These are phyloP conservation scores for Dothistroma pini DNA, from an alignment of 2,329 filamentous ascomycete genomes.

Conservation along the genomic window DNA sequence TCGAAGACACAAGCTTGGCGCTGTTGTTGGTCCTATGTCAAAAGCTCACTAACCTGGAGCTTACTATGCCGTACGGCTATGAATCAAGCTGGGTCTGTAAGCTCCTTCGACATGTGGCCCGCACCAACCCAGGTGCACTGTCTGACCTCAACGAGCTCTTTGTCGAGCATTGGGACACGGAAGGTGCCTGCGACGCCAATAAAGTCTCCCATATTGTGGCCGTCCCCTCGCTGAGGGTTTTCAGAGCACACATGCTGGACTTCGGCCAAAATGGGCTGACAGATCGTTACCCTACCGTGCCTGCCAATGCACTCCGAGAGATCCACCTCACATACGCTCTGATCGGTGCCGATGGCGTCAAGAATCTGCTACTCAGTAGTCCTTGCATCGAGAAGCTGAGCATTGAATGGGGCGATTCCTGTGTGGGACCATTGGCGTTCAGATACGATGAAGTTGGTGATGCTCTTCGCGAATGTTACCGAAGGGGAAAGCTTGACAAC, in stretches of 20 bases:
- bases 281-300: background rate
- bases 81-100: background rate
- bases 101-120: background rate
- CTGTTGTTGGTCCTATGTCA: background rate
- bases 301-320: background rate
- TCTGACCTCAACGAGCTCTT: background rate
- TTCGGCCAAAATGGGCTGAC: background rate
- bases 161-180: conserved; percentile 3
- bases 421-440: background rate
- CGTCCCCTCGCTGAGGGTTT: background rate
- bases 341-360: background rate
- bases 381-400: background rate
- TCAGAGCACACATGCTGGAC: background rate
- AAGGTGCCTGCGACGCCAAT: background rate
- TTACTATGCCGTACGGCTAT: background rate
- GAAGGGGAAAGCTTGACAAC: background rate
- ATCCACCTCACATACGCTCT: background rate
- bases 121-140: background rate
- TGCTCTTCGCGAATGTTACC: background rate
- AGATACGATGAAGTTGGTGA: background rate
- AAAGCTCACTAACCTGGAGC: background rate
- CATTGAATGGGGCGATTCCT: background rate
- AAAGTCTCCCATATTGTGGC: background rate
- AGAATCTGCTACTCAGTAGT: background rate
- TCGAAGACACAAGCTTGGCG: background rate